Evolutionary conservation across 169 alveolate genomes (phyloP), one percentile per base, ranked within the genome.

Genomic region (Cryptosporidium bovis): DNA sequence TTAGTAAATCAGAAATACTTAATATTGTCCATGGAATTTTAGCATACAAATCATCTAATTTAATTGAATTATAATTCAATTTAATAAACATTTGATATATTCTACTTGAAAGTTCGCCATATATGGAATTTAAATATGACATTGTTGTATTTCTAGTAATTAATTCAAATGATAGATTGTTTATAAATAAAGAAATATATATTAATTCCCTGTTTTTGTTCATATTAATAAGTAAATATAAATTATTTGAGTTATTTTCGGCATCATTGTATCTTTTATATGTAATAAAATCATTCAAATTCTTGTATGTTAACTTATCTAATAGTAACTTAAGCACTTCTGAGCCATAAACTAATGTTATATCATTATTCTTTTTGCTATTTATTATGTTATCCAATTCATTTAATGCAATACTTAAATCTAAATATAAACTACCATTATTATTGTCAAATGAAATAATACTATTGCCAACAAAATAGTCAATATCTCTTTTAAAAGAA

Each of bases 1-100:
- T 77, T 8, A 77, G 64, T 1, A 77, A 60, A 48, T 56, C 64
- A 2, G 87, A 77, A 3, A 71, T 71, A 58, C 64, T 62, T 34
- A 50, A 29, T n/a, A 77, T 77, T 44, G 87, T 62, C 87, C 87
- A 77, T 48, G 71, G 69, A 13, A 62, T 18, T 50, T 44, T 77
- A 13, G 27, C 24, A 5, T 31, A 29, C 2, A 48, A 48, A 60
- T 77, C 71, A 18, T 77, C 71, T 16, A 48, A 51, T 62, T 62
- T 77, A 56, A 77, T 40, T 16, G 40, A 64, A 27, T 48, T 33
- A 60, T 60, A 66, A 1, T 77, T 56, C 4, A 77, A 50, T 31
- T 77, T 77, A 20, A 62, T 27, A 60, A 58, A 44, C 29, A 46
- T 44, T 51, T 60, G 69, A 24, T 77, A 60, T 56, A 77, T 51